Evolutionary conservation across 352 stramenopile species (phyloP).

Genomic region (Pythium aquatile): DNA sequence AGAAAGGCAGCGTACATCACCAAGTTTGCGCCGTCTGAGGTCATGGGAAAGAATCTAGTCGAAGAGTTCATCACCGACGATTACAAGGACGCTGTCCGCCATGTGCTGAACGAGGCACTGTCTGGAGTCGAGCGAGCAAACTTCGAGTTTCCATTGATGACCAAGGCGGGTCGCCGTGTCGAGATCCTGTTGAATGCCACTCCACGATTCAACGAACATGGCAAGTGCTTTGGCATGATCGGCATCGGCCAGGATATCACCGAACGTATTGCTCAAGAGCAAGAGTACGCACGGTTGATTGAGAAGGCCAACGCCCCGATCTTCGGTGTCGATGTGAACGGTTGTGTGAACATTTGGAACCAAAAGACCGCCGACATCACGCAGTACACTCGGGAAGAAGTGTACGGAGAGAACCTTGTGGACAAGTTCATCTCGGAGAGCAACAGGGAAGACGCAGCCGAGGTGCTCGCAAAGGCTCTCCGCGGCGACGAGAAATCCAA

Average conservation of each 20-base stretch:
- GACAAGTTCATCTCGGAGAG: slow-evolving; percentile 59
- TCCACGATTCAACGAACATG: slow-evolving; percentile 79
- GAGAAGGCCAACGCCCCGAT: slow-evolving; percentile 90
- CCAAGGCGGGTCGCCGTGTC: slow-evolving; percentile 72
- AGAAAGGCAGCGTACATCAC: slow-evolving; percentile 90
- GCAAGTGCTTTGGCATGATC: slow-evolving; percentile 80
- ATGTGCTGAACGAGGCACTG: slow-evolving; percentile 63
- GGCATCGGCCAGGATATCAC: slow-evolving; percentile 87
- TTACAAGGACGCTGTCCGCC: slow-evolving; percentile 57
- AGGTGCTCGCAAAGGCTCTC: slow-evolving; percentile 50
- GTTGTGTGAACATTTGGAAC: slow-evolving; percentile 92
- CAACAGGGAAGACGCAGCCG: slow-evolving; percentile 47
- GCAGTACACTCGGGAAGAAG: slow-evolving; percentile 62
- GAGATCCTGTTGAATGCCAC: slow-evolving; percentile 88
- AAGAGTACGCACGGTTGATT: slow-evolving; percentile 89
- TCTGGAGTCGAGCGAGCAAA: slow-evolving; percentile 68
- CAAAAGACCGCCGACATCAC: slow-evolving; percentile 89
- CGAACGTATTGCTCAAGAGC: slow-evolving; percentile 81
- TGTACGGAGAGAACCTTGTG: slow-evolving; percentile 59
- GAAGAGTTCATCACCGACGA: slow-evolving; percentile 89
- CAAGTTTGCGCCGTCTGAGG: slow-evolving; percentile 87
- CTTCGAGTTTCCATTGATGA: slow-evolving; percentile 86
- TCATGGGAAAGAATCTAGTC: slow-evolving; percentile 87
- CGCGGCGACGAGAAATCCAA: slow-evolving; percentile 52
- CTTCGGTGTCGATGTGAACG: slow-evolving; percentile 86